Evolutionary conservation across 352 stramenopile species (phyloP), one percentile per base, ranked within the genome.

Genomic region (Phytophthora foliorum): DNA sequence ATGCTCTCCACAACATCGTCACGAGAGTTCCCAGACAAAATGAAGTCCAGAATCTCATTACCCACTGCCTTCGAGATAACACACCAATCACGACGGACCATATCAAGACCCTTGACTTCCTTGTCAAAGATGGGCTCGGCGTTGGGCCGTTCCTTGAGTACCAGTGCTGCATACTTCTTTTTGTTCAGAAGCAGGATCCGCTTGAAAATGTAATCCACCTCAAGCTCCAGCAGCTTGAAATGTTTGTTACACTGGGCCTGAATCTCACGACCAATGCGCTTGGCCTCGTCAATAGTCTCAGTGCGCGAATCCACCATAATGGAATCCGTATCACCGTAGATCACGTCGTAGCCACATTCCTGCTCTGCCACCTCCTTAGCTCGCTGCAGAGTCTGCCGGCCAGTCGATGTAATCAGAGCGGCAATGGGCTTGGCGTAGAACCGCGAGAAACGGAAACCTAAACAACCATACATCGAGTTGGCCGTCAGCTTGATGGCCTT

Each of bases 391-490:
- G 98, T 99, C 75, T 99, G 97, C 31, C 98, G 92, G 46, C 98
- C 98, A 69, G 98, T 98, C 25, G 96, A 96, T 52, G 98, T 99
- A 62, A 99, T 98, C n/a, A 99, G 81, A 14, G 98, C 97, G 46
- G 98, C 98, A 67, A 99, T 99, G 16, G 97, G 97, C 70, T 99
- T 98, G 19, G 98, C 98, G 72, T 98, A 99, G 74, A 99, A 99
- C 3, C 98, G 93, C 41, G 96, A 99, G 74, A 98, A 95, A 13
- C 94, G 97, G 77, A 99, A 99, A 55, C 98, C 98, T 21, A 99
- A 88, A 79, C 98, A 99, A 59, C 98, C 98, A 72, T 99, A 99
- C 98, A 99, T 99, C 6, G 97, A 99, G 90, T 99, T 99, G 58
- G 98, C 98, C 17, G 97, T 99, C 39, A 99, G 81, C 73, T 99